Evolutionary conservation across 192 early-diverging fungal species (phyloP).

Genomic region (Podila epicladia): DNA sequence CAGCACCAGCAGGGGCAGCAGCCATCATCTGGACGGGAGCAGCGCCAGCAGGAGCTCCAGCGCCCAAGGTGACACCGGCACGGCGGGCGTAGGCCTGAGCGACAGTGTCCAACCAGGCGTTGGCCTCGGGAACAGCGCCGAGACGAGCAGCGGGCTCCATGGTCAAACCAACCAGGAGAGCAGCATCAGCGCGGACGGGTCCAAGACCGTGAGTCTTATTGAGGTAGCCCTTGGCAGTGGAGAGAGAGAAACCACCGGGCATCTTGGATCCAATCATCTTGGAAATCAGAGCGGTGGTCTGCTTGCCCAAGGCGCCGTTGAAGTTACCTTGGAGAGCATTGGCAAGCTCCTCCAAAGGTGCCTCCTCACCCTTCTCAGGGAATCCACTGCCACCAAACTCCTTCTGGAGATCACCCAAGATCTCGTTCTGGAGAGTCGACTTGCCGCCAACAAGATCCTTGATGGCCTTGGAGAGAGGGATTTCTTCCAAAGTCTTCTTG

Average conservation of each 20-base stretch:
- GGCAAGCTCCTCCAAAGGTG: slow-evolving; percentile 84
- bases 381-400: slow-evolving; percentile 83
- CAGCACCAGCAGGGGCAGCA: slow-evolving; percentile 36
- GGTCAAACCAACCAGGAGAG: slow-evolving; percentile 80
- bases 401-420: slow-evolving; percentile 93
- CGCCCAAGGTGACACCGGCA: slow-evolving; percentile 71
- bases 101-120: slow-evolving; percentile 79
- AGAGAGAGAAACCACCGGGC: slow-evolving; percentile 89
- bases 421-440: slow-evolving; percentile 97
- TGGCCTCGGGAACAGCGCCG: slow-evolving; percentile 78
- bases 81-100: slow-evolving; percentile 76
- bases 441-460: slow-evolving; percentile 97
- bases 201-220: slow-evolving; percentile 77
- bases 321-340: slow-evolving; percentile 67
- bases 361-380: slow-evolving; percentile 94
- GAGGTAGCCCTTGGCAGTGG: slow-evolving; percentile 81
- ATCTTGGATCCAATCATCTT: slow-evolving; percentile 90
- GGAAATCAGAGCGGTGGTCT: slow-evolving; percentile 74
- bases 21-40: slow-evolving; percentile 41
- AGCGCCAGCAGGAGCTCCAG: slow-evolving; percentile 57
- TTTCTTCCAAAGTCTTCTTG: slow-evolving; percentile 81
- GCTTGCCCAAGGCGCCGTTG: slow-evolving; percentile 84
- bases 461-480: slow-evolving; percentile 81
- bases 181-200: slow-evolving; percentile 74
- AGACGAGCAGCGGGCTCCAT: slow-evolving; percentile 88